Percentiles rank a stretch among this genome's conserved stretches.
Evolutionary conservation across 2,329 filamentous ascomycete species (phyloP).

Genomic region (Fusarium chaquense): DNA sequence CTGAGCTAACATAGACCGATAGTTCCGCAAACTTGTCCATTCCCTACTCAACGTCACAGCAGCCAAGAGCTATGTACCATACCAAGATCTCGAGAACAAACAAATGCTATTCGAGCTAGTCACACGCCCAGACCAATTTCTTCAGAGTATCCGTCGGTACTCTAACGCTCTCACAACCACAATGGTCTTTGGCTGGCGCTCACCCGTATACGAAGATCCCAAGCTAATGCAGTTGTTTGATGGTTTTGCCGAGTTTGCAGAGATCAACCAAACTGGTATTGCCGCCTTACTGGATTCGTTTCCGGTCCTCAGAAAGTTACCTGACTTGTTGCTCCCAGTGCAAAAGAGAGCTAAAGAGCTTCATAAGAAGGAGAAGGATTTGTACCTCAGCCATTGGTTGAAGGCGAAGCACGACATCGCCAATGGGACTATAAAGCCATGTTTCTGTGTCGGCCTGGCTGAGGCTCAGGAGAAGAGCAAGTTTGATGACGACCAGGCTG

Average conservation of each 20-base stretch:
- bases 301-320: neutral
- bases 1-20: accelerated
- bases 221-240: constrained; percentile 4
- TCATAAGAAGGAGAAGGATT: constrained; percentile 9
- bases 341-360: constrained; percentile 8
- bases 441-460: constrained; percentile 9
- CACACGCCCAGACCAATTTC: neutral
- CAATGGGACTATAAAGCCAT: constrained; percentile 35
- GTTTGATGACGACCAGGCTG: constrained; percentile 17
- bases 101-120: constrained; percentile 13
- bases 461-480: constrained; percentile 15
- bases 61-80: constrained; percentile 6
- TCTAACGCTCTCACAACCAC: constrained; percentile 12
- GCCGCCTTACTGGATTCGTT: constrained; percentile 7
- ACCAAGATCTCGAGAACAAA: constrained; percentile 11
- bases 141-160: neutral
- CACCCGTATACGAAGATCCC: neutral
- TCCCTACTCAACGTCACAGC: constrained; percentile 5
- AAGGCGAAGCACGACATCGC: neutral
- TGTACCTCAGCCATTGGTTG: constrained; percentile 6
- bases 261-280: constrained; percentile 13
- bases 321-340: neutral
- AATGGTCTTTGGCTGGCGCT: constrained; percentile 19
- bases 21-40: constrained; percentile 14
- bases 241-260: constrained; percentile 4